Conservation (phyloP, 148 eudicot species). For the Mesembryanthemum crystallinum region DNA sequence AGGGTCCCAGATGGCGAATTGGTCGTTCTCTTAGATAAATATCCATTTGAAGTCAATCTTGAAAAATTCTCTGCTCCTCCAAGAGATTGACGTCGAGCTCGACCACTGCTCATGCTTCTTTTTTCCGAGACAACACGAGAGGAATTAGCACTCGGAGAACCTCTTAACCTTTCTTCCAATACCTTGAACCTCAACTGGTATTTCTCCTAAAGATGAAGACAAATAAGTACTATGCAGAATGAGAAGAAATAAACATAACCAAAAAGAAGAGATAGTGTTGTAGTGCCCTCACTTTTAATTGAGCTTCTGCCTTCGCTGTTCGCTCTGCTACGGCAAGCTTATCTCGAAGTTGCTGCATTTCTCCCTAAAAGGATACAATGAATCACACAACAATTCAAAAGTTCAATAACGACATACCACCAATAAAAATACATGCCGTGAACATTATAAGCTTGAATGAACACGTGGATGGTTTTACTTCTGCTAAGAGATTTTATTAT, state of each 20-base stretch:
- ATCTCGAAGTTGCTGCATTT: conserved; percentile 89
- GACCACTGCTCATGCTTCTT: conserved; percentile 59
- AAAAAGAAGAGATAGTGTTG: background rate
- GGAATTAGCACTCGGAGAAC: conserved; percentile 38
- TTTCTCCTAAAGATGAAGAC: conserved; percentile 56
- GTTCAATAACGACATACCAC: background rate
- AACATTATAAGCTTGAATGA: conserved; percentile 1
- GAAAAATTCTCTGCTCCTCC: conserved; percentile 72
- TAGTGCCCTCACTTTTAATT: conserved; percentile 59
- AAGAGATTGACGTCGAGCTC: conserved; percentile 65
- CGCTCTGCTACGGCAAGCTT: conserved; percentile 87
- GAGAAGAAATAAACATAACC: background rate
- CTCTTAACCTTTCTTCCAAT: conserved; percentile 76
- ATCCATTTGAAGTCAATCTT: conserved; percentile 57
- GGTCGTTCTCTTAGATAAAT: conserved; percentile 44
- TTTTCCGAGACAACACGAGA: conserved; percentile 45
- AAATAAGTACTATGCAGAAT: conserved; percentile 16
- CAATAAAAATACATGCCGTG: background rate
- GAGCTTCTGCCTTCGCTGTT: conserved; percentile 91
- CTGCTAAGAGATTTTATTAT: background rate
- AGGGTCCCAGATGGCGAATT: conserved; percentile 42
- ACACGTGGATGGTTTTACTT: conserved; percentile 2
- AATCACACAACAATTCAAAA: background rate
- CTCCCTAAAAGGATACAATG: conserved; percentile 46
- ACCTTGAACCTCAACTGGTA: conserved; percentile 90